phyloP scores from a whole-genome alignment of 306 rosid species.

The Vicia villosa region DNA sequence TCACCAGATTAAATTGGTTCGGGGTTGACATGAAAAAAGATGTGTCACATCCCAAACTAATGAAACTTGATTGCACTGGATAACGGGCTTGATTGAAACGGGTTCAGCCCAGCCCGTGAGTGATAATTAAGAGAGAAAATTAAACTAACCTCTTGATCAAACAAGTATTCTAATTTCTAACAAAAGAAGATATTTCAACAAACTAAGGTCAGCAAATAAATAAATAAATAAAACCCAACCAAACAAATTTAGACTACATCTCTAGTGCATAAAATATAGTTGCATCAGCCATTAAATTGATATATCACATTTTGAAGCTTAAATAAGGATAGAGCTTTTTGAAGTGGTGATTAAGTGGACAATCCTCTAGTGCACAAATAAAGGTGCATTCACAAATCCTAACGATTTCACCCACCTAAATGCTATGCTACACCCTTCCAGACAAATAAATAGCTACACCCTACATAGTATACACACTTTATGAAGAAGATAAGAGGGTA shows the following conservation, averaged over 20 bases:
- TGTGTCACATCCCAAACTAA: too few relatives aligned
- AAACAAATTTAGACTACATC: not conserved
- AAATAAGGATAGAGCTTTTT: not conserved
- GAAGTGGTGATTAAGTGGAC: not conserved
- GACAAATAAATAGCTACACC: too few relatives aligned
- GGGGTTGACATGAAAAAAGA: too few relatives aligned
- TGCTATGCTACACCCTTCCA: not conserved
- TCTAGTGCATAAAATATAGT: not conserved
- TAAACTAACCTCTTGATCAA: not conserved
- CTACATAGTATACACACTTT: too few relatives aligned
- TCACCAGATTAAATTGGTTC: too few relatives aligned
- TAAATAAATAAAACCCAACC: not conserved
- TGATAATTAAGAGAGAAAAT: not conserved
- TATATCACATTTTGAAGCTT: not conserved
- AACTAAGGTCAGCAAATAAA: not conserved
- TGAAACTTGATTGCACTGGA: too few relatives aligned
- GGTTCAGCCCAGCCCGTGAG: too few relatives aligned
- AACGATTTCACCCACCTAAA: not conserved
- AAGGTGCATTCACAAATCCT: not conserved
- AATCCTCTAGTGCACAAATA: not conserved
- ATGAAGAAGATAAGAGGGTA: too few relatives aligned
- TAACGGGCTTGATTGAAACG: too few relatives aligned
- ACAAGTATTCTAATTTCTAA: not conserved
- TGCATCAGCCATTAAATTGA: not conserved
- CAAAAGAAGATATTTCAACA: not conserved